Conservation (phyloP, 192 early-diverging fungal species). For the Umbelopsis sp. region DNA sequence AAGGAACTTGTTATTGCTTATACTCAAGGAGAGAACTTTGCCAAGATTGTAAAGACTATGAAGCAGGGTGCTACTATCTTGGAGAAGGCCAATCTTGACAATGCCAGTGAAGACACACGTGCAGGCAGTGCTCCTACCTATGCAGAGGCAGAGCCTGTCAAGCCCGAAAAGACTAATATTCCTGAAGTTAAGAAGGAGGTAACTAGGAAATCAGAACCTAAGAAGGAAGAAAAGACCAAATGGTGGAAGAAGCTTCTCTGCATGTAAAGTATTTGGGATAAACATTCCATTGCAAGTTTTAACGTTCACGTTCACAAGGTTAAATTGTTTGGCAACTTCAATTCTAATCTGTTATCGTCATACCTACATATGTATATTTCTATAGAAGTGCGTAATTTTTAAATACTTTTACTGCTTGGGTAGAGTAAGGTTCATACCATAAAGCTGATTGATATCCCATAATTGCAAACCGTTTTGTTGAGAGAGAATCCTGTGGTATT, state of each 20-base stretch:
- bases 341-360: too few relatives aligned
- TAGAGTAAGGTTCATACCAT: not conserved
- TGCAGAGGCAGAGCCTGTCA: not conserved
- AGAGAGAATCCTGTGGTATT: not conserved
- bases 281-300: not conserved
- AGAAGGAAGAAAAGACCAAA: not conserved
- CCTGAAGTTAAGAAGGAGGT: too few relatives aligned
- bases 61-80: conserved; percentile 1
- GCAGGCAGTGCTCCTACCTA: not conserved
- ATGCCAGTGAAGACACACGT: not conserved
- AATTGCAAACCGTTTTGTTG: not conserved
- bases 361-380: not conserved
- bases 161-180: too few relatives aligned
- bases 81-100: not conserved
- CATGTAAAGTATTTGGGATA: not conserved
- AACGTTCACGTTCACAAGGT: too few relatives aligned
- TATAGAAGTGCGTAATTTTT: not conserved
- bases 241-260: not conserved
- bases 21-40: conserved; percentile 59
- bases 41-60: conserved; percentile 39
- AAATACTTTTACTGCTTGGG: not conserved
- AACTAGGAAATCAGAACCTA: not conserved
- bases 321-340: too few relatives aligned
- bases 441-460: not conserved
- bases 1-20: conserved; percentile 60